Base-by-base conservation (phyloP, 2,329 filamentous ascomycete genomes). In the Pseudocercospora vitis region DNA sequence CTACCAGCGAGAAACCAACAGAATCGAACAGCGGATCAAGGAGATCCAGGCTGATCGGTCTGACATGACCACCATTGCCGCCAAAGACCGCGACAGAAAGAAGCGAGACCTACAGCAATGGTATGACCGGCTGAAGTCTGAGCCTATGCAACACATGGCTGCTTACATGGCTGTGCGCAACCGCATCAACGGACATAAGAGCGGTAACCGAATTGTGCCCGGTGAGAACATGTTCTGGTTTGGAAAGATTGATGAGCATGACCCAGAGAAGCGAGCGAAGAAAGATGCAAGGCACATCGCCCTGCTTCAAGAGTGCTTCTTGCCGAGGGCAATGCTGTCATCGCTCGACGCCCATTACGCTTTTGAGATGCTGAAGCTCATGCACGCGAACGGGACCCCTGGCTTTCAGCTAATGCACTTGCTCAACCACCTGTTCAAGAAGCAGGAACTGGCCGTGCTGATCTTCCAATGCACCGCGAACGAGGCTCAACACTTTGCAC, bases 401-500 rank as follows among this genome's bases (percentile, higher is more conserved):
- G 89, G 90, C 57, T 97, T 99, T 75, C 86, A 88, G 65, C 86
- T 94, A 12, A 85, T 92, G 73, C 86, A 88, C 24, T 76, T 99
- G 1, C 86, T 95, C 63, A 88, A 91, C 59, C 84, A 88, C 12
- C 78, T 99, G 0, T 95, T 99, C 73, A 85, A 85, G 63, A 83
- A 91, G 53, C 90, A 95, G 65, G 81, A 88, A 53, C 77, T 97
- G 14, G 84, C 88, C 1, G 81, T 86, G 7, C 80, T 96, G 47
- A 90, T 99, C 52, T 96, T 95, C 69, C 85, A 87, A 44, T 95
- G 88, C 68, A 95, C 91, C 0, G 86, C 92, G 19, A 86, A 90
- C 51, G 95, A 99, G 72, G 89, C 91, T 0, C 89, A 96, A 69
- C 90, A 95, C 62, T 76, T 99, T n/a, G 94, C 91, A 9, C 88